phyloP scores from a whole-genome alignment of 2,329 filamentous ascomycete species.

The Aphanoascus verrucosus region DNA sequence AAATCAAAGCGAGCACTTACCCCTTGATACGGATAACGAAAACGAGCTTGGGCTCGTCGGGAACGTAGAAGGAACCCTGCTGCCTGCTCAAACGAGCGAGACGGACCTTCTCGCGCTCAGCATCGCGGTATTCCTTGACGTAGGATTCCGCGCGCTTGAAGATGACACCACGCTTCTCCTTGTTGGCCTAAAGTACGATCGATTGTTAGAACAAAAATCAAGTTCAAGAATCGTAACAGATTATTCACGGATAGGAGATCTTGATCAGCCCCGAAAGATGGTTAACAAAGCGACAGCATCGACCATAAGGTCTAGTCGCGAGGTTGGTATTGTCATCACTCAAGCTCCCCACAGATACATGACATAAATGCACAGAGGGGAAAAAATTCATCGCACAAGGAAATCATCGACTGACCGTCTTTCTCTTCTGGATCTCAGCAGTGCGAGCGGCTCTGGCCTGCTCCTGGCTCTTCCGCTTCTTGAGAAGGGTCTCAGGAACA shows the following conservation, averaged over 20 bases:
- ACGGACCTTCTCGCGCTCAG: slow-evolving; percentile 96
- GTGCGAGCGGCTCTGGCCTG: slow-evolving; percentile 88
- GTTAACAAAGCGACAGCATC: slow-evolving; percentile 70
- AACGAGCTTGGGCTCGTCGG: slow-evolving; percentile 89
- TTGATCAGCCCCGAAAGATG: slow-evolving; percentile 63
- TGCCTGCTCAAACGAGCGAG: slow-evolving; percentile 81
- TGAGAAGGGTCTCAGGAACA: slow-evolving; percentile 97
- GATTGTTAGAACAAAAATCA: slow-evolving; percentile 27
- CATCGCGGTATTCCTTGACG: slow-evolving; percentile 98
- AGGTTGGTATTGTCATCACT: slow-evolving; percentile 81
- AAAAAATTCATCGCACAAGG: not conserved
- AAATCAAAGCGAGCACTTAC: slow-evolving; percentile 37
- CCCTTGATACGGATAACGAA: slow-evolving; percentile 99
- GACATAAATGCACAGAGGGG: slow-evolving; percentile 14
- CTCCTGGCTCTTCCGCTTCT: slow-evolving; percentile 99
- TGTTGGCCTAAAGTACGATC: slow-evolving; percentile 61
- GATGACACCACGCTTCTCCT: slow-evolving; percentile 96
- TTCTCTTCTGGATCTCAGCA: slow-evolving; percentile 72
- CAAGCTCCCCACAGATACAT: slow-evolving; percentile 24
- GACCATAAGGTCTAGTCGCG: slow-evolving; percentile 87
- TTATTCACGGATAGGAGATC: slow-evolving; percentile 1
- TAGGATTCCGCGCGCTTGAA: slow-evolving; percentile 99
- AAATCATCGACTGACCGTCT: slow-evolving; percentile 61
- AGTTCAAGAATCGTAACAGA: not conserved
- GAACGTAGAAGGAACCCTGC: slow-evolving; percentile 86